Base-by-base conservation (phyloP, 2,329 filamentous ascomycete species). In the Pseudocercospora pini-densiflorae region DNA sequence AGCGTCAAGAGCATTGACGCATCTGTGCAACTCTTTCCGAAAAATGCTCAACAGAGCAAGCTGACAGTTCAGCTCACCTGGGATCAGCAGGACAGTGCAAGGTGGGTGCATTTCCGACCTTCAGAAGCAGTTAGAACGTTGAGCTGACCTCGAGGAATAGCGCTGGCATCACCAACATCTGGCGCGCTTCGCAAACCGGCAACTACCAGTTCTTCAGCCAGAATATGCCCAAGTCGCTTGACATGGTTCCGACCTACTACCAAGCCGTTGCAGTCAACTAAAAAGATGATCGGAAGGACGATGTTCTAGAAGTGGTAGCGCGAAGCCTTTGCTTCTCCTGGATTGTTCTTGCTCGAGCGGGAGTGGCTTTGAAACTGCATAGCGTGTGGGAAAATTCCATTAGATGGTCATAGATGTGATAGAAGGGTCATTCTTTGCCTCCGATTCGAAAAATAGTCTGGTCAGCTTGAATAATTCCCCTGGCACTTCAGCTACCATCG, bases 131-230 rank as follows among this genome's bases (percentile, higher is more conserved):
- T 24, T 8, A 23, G n/a, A 10, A 10, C 7, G 3, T 7, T 24
- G 23, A 3, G 23, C 23, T 51, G 47, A 51, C 7, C 8, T 12
- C 9, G 6, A n/a, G 36, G 7, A 16, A 3, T 10, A 54, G 51
- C 23, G 23, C 23, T 14, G 36, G 21, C 4, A 16, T 19, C 16
- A 47, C 43, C 36, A 31, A 47, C 58, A n/a, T n/a, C 36, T 60
- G 43, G 36, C 21, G 27, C n/a, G 33, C 33, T 12, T n/a, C 24
- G 7, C 43, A 24, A 23, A 60, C 58, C 5, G 40, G 58, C 21
- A 31, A 47, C 27, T 60, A 47, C 33, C 8, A 60, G 58, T 60
- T 47, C 58, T 60, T 60, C 43, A 58, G 31, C 54, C 23, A 55
- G 9, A 5, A 19, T 10, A 49, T 49, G n/a, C 14, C 51, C 21